Evolutionary conservation across 2,329 filamentous ascomycete species (phyloP), one percentile per base, ranked within the genome.

Genomic region (Claviceps spartinae): DNA sequence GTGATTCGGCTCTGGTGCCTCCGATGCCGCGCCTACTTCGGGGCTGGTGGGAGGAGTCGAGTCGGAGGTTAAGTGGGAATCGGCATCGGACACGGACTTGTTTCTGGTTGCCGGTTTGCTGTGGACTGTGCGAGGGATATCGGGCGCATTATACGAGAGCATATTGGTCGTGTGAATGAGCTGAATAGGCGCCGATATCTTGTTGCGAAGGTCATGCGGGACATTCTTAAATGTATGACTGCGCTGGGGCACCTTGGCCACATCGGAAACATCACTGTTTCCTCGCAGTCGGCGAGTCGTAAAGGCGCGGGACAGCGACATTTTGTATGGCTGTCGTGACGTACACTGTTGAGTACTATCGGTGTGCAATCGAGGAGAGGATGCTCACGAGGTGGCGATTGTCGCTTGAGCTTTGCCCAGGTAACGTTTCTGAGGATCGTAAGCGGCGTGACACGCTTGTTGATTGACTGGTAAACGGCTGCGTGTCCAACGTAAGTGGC

Each of bases 131-230:
- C 63, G 75, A 45, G 73, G 72, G 56, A 96, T 82, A 64, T 96
- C 86, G 49, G 91, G 91, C 9, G 93, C 90, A 64, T 91, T 91
- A 76, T 95, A 95, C 7, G 88, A 89, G 51, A 96, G 83, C 79
- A 94, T 88, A 69, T 97, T 98, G 60, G 93, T 97, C 5, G 91
- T 95, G 54, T 93, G 94, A 48, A 96, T 75, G 56, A 98, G 77
- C 67, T 89, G 83, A 50, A 95, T 77, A 0, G 93, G 93, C 3
- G 77, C 81, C 1, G 93, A 98, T 65, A 98, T 98, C 72, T 89
- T 83, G 65, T 76, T 67, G 54, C 84, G 79, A 58, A 82, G 57
- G 45, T 67, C 58, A 57, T 60, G 60, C 53, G 65, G 64, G 54
- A 67, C 72, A 34, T 34, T 34, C 65, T 75, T 77, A 61, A 69